Conservation (phyloP, 2,329 filamentous ascomycete genomes). For the Plenodomus tracheiphilus region DNA sequence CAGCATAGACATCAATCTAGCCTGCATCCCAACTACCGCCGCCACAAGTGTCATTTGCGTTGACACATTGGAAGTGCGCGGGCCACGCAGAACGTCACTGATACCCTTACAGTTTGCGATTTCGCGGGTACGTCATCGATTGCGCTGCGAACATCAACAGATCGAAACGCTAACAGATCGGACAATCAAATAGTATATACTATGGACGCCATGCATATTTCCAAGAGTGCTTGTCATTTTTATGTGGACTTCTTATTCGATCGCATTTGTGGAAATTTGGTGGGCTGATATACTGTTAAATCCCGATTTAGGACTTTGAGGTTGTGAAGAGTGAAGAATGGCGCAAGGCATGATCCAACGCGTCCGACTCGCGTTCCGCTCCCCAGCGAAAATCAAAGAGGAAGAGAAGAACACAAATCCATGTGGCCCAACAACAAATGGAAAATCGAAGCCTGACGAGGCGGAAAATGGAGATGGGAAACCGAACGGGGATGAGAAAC, state of each 20-base stretch:
- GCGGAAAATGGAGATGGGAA: constrained; percentile 11
- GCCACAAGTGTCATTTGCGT: background rate
- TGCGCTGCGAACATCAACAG: background rate
- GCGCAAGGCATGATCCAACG: constrained; percentile 1
- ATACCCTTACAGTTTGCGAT: constrained; percentile 3
- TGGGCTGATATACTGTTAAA: background rate
- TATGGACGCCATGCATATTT: constrained; percentile 8
- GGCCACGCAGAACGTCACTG: constrained; percentile 6
- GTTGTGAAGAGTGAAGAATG: constrained; percentile 1
- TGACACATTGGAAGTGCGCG: background rate
- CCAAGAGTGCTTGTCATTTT: constrained; percentile 3
- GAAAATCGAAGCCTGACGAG: constrained; percentile 9
- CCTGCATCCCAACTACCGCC: background rate
- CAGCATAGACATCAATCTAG: background rate
- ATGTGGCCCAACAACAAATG: constrained; percentile 3
- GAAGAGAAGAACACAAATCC: constrained; percentile 11
- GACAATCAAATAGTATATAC: constrained; percentile 1
- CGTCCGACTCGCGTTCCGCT: constrained; percentile 13
- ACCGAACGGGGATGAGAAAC: constrained; percentile 17
- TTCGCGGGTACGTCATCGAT: constrained; percentile 10
- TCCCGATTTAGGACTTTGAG: too few relatives aligned
- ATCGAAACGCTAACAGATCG: background rate
- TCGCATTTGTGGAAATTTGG: background rate
- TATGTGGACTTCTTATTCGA: background rate
- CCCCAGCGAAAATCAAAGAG: constrained; percentile 12